These are phyloP conservation scores for Venturia effusa DNA, from an alignment of 2,329 filamentous ascomycete species.

Conservation along the genomic window DNA sequence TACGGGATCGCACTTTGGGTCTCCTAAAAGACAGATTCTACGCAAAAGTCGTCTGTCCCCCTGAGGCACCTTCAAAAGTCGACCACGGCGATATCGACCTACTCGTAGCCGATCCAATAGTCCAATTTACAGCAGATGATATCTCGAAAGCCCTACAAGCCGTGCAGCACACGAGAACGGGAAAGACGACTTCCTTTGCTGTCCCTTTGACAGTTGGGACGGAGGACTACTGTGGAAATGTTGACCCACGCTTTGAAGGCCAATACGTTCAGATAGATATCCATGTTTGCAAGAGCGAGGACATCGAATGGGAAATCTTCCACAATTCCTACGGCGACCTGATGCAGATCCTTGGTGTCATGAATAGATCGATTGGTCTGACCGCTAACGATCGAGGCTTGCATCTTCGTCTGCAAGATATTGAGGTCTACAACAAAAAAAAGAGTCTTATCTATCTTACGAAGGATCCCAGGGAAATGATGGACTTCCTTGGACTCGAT, in stretches of 20 bases:
- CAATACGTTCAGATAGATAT: conserved; percentile 59
- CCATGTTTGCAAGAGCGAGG: conserved; percentile 34
- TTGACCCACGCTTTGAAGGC: conserved; percentile 14
- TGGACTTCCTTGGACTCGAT: conserved; percentile 55
- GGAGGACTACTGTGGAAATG: conserved; percentile 10
- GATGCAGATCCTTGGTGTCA: conserved; percentile 54
- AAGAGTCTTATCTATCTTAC: conserved; percentile 46
- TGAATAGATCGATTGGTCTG: conserved; percentile 54
- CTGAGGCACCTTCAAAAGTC: conserved; percentile 49
- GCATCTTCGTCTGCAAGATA: conserved; percentile 55
- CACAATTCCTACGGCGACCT: conserved; percentile 62
- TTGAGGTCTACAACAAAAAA: conserved; percentile 46
- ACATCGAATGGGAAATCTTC: conserved; percentile 53
- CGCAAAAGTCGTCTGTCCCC: not conserved
- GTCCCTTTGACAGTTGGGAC: conserved; percentile 40
- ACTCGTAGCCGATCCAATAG: conserved; percentile 34
- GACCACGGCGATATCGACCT: conserved; percentile 68
- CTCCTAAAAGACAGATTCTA: conserved; percentile 2
- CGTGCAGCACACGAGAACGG: conserved; percentile 14
- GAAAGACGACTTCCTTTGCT: conserved; percentile 34
- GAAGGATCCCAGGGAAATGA: conserved; percentile 40
- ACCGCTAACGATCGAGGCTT: conserved; percentile 54
- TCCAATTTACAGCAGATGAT: conserved; percentile 16
- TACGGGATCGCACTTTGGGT: not conserved
- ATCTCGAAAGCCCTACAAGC: conserved; percentile 39